phyloP scores from a whole-genome alignment of 371 early-diverging fungal species.

The Mucor ambiguus region DNA sequence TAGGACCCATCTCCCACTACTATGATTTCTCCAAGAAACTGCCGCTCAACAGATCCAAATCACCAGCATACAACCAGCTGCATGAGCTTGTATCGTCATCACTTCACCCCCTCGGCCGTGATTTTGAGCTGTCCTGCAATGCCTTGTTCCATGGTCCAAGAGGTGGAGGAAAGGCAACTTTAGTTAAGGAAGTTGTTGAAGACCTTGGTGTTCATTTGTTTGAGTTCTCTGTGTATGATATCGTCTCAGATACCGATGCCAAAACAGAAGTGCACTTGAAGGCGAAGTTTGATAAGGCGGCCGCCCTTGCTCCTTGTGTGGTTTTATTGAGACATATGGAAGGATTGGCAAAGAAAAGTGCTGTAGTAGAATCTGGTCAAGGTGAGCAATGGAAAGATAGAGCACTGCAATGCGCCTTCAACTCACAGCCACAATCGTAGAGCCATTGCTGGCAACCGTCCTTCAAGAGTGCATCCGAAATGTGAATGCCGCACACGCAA shows the following conservation, averaged over 20 bases:
- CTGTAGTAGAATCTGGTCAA: conserved; percentile 70
- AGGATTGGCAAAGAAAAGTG: conserved; percentile 73
- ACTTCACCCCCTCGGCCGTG: conserved; percentile 72
- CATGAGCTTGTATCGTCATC: conserved; percentile 67
- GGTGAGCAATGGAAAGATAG: conserved; percentile 26
- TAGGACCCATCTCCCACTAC: conserved; percentile 42
- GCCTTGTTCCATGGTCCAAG: conserved; percentile 79
- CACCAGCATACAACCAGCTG: conserved; percentile 41
- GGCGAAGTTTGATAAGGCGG: conserved; percentile 77
- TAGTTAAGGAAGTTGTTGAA: conserved; percentile 67
- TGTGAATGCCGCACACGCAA: conserved; percentile 52
- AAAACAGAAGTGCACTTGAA: conserved; percentile 76
- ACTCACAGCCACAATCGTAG: neutral
- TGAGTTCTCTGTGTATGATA: conserved; percentile 76
- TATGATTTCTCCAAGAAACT: conserved; percentile 35
- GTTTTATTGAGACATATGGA: conserved; percentile 80
- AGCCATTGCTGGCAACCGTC: conserved; percentile 70
- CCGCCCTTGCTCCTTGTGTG: conserved; percentile 80
- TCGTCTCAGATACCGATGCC: conserved; percentile 78
- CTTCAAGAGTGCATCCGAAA: conserved; percentile 70
- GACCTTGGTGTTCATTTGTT: conserved; percentile 76
- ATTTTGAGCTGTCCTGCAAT: conserved; percentile 72
- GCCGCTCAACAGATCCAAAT: conserved; percentile 34
- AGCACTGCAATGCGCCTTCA: neutral
- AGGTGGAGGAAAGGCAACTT: conserved; percentile 83